Conservation (phyloP, 352 stramenopile genomes). For the Phytophthora ohioensis region DNA sequence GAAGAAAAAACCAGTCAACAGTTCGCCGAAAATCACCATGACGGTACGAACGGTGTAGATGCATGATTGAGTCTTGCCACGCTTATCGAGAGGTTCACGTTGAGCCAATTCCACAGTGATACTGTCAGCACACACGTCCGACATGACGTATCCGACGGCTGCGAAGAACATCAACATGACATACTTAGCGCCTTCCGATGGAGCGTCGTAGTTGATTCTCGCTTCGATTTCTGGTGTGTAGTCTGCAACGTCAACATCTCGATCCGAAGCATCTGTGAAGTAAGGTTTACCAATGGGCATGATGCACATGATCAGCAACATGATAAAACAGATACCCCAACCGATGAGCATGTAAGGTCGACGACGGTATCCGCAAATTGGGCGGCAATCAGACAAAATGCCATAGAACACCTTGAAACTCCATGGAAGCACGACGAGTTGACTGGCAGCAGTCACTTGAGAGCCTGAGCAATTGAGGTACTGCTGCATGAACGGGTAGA, state of each 20-base stretch:
- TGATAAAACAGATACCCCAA: conserved; percentile 58
- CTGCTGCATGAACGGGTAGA: conserved; percentile 18
- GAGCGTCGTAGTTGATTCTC: conserved; percentile 49
- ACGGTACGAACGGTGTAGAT: conserved; percentile 61
- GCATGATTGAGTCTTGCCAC: conserved; percentile 58
- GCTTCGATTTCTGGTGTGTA: conserved; percentile 37
- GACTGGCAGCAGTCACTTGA: conserved; percentile 28
- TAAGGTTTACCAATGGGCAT: conserved; percentile 56
- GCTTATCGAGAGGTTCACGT: conserved; percentile 54
- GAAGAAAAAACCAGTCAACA: conserved; percentile 56
- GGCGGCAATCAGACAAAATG: conserved; percentile 19
- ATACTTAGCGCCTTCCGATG: no score
- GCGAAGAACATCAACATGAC: no score
- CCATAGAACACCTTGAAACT: conserved; percentile 27
- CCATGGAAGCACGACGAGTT: conserved; percentile 39
- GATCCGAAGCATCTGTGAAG: conserved; percentile 46
- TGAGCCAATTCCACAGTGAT: conserved; percentile 56
- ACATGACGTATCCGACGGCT: no score
- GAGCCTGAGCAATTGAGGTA: conserved; percentile 41
- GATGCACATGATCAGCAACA: conserved; percentile 57
- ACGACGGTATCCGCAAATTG: conserved; percentile 56
- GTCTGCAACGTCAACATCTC: conserved; percentile 29
- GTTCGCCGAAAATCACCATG: no score
- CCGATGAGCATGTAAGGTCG: conserved; percentile 66
- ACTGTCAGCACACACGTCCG: no score